These are phyloP conservation scores for Starmerella apis DNA, from an alignment of 805 yeast species.

Conservation along the genomic window DNA sequence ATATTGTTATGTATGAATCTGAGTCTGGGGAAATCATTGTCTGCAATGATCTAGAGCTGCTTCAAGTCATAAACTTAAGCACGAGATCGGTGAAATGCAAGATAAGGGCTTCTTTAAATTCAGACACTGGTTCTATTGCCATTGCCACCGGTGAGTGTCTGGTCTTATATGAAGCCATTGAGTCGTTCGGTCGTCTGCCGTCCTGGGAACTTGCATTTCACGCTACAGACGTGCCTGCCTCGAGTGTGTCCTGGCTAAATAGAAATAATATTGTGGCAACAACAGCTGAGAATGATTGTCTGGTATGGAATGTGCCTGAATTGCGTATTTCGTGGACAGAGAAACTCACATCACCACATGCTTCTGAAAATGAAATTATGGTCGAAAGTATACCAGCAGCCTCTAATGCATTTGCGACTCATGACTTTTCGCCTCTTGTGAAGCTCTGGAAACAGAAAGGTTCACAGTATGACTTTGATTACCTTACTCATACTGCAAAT, in stretches of 20 bases:
- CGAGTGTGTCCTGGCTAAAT: slow-evolving; percentile 54
- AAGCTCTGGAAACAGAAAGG: not conserved
- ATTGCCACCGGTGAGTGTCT: slow-evolving; percentile 24
- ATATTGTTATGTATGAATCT: slow-evolving; percentile 61
- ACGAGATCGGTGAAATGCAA: slow-evolving; percentile 60
- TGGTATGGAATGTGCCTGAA: not conserved
- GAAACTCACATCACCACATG: not conserved
- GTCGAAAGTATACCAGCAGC: not conserved
- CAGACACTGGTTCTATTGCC: slow-evolving; percentile 42
- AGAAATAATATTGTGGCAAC: slow-evolving; percentile 41
- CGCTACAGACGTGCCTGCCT: slow-evolving; percentile 1
- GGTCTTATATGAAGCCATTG: slow-evolving; percentile 24
- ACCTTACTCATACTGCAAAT: not conserved
- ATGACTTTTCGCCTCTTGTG: not conserved
- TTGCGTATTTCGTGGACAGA: not conserved
- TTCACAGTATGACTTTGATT: not conserved
- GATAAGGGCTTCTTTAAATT: slow-evolving; percentile 53
- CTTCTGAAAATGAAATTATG: not conserved
- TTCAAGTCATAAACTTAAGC: slow-evolving; percentile 51
- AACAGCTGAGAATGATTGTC: slow-evolving; percentile 17
- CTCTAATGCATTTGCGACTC: not conserved
- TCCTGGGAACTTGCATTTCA: slow-evolving; percentile 9
- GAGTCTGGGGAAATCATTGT: slow-evolving; percentile 74
- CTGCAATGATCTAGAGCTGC: slow-evolving; percentile 40
- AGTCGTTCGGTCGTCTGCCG: slow-evolving; percentile 21